Percentiles rank a stretch among this genome's conserved stretches.
These are phyloP conservation scores for Lachancea sp. DNA, from an alignment of 805 yeast genomes.

Conservation along the genomic window DNA sequence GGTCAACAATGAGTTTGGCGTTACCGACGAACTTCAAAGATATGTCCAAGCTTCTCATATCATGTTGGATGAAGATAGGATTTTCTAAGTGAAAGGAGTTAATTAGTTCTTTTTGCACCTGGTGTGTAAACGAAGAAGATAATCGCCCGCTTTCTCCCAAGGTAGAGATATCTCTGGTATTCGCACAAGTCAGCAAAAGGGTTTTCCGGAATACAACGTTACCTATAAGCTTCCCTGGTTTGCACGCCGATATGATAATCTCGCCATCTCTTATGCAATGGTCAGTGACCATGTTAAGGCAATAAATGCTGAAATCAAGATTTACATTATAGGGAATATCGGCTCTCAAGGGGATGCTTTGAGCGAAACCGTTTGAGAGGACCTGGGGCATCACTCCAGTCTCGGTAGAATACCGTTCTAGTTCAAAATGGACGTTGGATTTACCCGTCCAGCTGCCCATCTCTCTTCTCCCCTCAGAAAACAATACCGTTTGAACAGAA, in stretches of 20 bases:
- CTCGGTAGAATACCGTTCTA: conserved; percentile 13
- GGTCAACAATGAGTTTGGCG: conserved; percentile 15
- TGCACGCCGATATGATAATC: not conserved
- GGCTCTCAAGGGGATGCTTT: conserved; percentile 19
- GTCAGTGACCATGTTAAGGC: conserved; percentile 12
- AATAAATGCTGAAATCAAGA: conserved; percentile 21
- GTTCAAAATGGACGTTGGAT: conserved; percentile 10
- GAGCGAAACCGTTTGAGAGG: conserved; percentile 23
- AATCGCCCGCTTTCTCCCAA: conserved; percentile 1
- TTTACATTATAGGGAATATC: conserved; percentile 25
- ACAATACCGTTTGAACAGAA: conserved; percentile 22
- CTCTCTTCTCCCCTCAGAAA: conserved; percentile 13
- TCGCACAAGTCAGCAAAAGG: conserved; percentile 6
- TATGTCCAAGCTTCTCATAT: conserved; percentile 2
- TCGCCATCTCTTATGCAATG: conserved; percentile 1
- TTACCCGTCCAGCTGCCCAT: conserved; percentile 3
- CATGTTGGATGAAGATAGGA: conserved; percentile 4
- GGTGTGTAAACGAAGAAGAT: conserved; percentile 4
- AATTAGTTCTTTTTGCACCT: conserved; percentile 7
- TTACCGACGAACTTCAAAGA: conserved; percentile 4
- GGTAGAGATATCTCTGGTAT: conserved; percentile 5
- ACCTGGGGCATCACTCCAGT: conserved; percentile 13
- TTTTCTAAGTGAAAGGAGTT: conserved; percentile 6
- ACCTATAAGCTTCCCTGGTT: not conserved
- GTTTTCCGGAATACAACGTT: conserved; percentile 4